Evolutionary conservation across 257 asterid genomes (phyloP).

Genomic region (Jasminum sambac): DNA sequence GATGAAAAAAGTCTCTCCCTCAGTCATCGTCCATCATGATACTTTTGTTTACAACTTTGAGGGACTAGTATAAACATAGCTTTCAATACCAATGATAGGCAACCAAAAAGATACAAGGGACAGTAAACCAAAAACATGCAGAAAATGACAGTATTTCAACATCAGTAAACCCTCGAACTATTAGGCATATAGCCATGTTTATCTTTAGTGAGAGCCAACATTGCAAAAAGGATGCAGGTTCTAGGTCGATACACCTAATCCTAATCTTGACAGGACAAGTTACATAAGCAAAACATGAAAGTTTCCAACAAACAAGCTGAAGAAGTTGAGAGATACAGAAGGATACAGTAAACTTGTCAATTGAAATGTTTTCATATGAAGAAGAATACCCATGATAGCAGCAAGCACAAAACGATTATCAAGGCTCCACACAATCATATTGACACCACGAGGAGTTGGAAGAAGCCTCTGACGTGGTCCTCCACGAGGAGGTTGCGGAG

Average conservation of each 20-base stretch:
- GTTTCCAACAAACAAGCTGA: constrained; percentile 17
- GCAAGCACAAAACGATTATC: constrained; percentile 97
- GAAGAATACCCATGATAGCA: constrained; percentile 86
- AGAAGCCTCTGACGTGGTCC: constrained; percentile 93
- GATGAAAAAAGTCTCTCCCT: not conserved
- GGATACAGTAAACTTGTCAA: not conserved
- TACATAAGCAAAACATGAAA: constrained; percentile 2
- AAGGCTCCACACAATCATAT: constrained; percentile 92
- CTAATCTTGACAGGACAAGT: constrained; percentile 14
- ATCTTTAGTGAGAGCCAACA: not conserved
- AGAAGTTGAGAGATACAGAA: not conserved
- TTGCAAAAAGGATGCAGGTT: constrained; percentile 12
- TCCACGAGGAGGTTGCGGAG: constrained; percentile 86
- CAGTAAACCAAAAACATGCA: not conserved
- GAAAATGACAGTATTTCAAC: constrained; percentile 8
- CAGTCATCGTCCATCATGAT: not conserved
- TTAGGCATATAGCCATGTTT: constrained; percentile 14
- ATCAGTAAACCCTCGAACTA: not conserved
- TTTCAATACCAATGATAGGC: not conserved
- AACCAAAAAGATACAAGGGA: not conserved
- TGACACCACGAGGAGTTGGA: constrained; percentile 98
- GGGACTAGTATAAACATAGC: not conserved
- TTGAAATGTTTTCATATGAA: constrained; percentile 17
- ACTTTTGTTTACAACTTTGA: not conserved
- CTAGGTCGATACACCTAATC: constrained; percentile 16